Evolutionary conservation across 2,329 filamentous ascomycete species (phyloP), one percentile per base, ranked within the genome.

Genomic region (Epichloe sp.): DNA sequence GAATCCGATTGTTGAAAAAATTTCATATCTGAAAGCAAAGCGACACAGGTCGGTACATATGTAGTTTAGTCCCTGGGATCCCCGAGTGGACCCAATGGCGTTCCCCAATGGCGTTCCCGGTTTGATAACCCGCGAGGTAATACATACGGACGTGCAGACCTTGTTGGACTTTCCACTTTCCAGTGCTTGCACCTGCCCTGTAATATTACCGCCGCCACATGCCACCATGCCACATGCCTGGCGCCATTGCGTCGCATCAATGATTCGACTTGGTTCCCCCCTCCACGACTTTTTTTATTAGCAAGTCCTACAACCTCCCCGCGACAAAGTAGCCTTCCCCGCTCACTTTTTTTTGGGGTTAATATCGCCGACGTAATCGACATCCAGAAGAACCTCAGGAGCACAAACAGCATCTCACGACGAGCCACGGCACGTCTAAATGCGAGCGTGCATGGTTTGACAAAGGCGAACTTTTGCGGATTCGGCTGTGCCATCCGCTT

Each of bases 381-480:
- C 46, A 11, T n/a, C 38, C n/a, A 36, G 12, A 12, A 23, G 5
- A 19, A 31, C 7, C 14, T 10, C 7, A 34, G 5, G 4, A 19
- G 31, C 10, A 45, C 23, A 45, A 35, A 21, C 15, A 36, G 17
- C n/a, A 45, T 19, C 21, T 15, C 21, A 35, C 5, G 6, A 4
- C 36, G 12, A 21, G 15, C n/a, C 35, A 23, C 42, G 41, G 10
- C 48, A 34, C 23, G 11, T 31, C 3, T n/a, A 5, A 44, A 8
- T 17, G 19, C 10, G 17, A 35, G 11, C 44, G 46, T 53, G 50
- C 50, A 54, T 54, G 54, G 52, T 54, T 23, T 50, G 37, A 40
- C n/a, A 4, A 11, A 15, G 34, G 37, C 26, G 10, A 31, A 34
- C 35, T 31, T 34, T 31, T 46, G 49, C 49, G 53, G 47, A 47